Conservation (phyloP, 352 stramenopile genomes). For the Phytophthora rubi region DNA sequence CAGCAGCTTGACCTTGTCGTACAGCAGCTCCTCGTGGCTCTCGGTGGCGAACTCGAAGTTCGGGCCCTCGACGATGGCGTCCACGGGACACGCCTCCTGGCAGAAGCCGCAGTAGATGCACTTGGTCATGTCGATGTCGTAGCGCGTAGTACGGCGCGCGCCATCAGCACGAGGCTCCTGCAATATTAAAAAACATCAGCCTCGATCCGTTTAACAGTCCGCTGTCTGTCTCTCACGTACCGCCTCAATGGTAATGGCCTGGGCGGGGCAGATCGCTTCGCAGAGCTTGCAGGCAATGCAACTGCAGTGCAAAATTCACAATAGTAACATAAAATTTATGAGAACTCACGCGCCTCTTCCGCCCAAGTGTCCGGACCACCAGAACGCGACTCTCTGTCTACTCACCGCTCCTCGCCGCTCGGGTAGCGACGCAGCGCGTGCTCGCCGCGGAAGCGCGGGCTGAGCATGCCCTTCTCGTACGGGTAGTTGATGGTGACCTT, state of each 20-base stretch:
- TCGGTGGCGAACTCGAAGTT: constrained; percentile 99
- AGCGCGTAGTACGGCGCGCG: constrained; percentile 97
- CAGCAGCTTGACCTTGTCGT: constrained; percentile 99
- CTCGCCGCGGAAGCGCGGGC: constrained; percentile 98
- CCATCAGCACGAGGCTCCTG: constrained; percentile 97
- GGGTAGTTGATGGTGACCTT: constrained; percentile 99
- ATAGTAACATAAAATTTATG: constrained; percentile 11
- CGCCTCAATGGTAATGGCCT: constrained; percentile 99
- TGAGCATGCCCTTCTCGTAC: constrained; percentile 97
- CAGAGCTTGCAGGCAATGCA: constrained; percentile 99
- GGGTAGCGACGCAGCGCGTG: constrained; percentile 98
- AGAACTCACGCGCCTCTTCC: constrained; percentile 15
- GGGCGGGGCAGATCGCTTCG: constrained; percentile 99
- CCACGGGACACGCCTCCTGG: constrained; percentile 97
- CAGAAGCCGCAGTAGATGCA: constrained; percentile 99
- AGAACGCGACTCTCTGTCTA: constrained; percentile 14
- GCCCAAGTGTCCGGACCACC: constrained; percentile 13
- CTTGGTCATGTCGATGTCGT: constrained; percentile 99
- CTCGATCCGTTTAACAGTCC: constrained; percentile 17
- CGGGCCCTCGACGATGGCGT: constrained; percentile 99
- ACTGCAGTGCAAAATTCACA: constrained; percentile 35
- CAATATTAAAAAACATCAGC: constrained; percentile 8
- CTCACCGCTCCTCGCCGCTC: constrained; percentile 97
- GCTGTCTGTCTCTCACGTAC: constrained; percentile 33
- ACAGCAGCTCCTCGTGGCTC: constrained; percentile 99